A percentile compares a stretch with the other conserved stretches of the same genome.
Conservation (phyloP, 148 eudicot species). For the Pouteria glomerata region DNA sequence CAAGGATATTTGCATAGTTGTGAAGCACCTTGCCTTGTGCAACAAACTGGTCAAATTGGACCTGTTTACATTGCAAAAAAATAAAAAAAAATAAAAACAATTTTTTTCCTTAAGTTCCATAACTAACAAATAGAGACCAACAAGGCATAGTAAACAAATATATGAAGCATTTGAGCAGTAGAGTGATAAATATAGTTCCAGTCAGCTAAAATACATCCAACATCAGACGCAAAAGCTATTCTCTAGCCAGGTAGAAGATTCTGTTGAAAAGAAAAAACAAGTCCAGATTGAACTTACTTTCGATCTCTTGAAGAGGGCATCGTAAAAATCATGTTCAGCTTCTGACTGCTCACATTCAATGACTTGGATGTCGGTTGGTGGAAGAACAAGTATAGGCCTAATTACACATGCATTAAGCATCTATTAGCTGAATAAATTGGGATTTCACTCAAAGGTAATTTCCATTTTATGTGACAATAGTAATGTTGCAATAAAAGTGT, state of each 20-base stretch:
- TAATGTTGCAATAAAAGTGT: too few species aligned
- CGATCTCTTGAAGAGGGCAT: constrained; percentile 69
- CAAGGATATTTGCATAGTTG: constrained; percentile 66
- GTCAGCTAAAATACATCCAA: neutral
- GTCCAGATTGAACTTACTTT: constrained; percentile 32
- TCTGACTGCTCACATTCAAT: constrained; percentile 62
- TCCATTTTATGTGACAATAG: too few species aligned
- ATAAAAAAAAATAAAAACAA: too few species aligned
- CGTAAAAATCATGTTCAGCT: constrained; percentile 61
- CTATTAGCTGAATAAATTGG: neutral
- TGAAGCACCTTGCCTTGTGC: constrained; percentile 78
- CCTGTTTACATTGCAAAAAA: constrained; percentile 29
- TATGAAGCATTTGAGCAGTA: too few species aligned
- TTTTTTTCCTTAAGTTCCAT: too few species aligned
- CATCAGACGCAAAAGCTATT: neutral
- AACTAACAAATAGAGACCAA: neutral
- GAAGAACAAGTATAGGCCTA: constrained; percentile 65
- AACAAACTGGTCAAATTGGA: constrained; percentile 62
- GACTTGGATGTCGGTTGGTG: constrained; percentile 59
- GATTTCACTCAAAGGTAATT: neutral
- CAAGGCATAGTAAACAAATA: neutral
- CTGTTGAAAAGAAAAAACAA: neutral
- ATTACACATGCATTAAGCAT: constrained; percentile 3
- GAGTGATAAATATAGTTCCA: neutral
- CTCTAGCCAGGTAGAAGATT: neutral